Evolutionary conservation across 192 early-diverging fungal species (phyloP), one percentile per base, ranked within the genome.

Genomic region (Neocallimastix lanati): DNA sequence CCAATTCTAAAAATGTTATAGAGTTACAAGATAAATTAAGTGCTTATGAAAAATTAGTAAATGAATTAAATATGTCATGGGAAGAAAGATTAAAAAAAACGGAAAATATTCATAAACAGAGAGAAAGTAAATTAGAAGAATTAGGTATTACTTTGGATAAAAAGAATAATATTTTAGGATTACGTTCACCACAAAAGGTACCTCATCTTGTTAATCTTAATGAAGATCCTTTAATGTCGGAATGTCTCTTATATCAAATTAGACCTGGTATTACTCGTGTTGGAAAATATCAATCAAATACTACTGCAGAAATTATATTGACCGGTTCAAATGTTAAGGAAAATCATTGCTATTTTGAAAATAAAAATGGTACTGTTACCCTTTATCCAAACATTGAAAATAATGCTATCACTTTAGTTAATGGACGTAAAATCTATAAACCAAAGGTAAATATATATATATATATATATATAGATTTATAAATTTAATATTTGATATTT

Each of bases 141-240:
- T 86, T 95, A 76, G 95, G 94, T 29, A 94, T 95, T 50, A 82
- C 86, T 12, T 85, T 95, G 2, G 93, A 92, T 37, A 67, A 67
- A 67, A 67, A 67, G 50, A 87, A 92, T 76, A 87, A 90, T 81
- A 82, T 87, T 28, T 86, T 94, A 15, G 94, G 94, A 16, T 85
- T 96, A 7, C 89, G 90, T 80, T 89, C 91, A 16, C 94, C 95
- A 12, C 91, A 92, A 77, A 89, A 89, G 35, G 87, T 91, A 36
- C 94, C 95, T 28, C 94, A 97, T 83, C 84, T 97, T 76, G 89
- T 97, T 79, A 97, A 96, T 80, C 88, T 95, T 28, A 95, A 93
- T 81, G 94, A 96, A 82, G 93, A 97, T 82, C 93, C 94, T 77
- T 87, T 93, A 21, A 92, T 94, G 92, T 92, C 92, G 25, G 94